Evolutionary conservation across 2,329 filamentous ascomycete genomes (phyloP), one percentile per base, ranked within the genome.

Genomic region (Phyllosticta paracitricarpa): DNA sequence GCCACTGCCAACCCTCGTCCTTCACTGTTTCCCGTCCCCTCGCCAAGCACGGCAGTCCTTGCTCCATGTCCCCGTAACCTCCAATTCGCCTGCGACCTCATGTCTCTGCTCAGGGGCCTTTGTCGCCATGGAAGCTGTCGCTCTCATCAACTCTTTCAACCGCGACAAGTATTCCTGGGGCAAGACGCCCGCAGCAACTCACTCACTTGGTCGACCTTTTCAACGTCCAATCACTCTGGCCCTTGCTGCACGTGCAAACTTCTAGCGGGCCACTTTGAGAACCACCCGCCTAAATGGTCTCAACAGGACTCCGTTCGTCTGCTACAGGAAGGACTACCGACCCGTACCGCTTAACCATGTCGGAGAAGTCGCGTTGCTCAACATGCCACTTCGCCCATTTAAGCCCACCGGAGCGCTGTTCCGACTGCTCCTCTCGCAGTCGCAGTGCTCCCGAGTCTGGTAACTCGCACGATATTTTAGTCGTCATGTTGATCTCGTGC

Each of bases 401-500:
- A 48, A 48, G 14, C 40, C 14, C 10, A 2, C 8, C 33, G 33
- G 33, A 40, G 33, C 33, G 33, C 33, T 40, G 33, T 10, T 40
- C 40, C 40, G 40, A 48, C 40, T 17, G 40, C 40, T n/a, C 40
- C 14, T 48, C 40, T 48, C 40, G 40, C 14, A n/a, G 40, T 48
- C 40, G 40, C 40, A 48, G 40, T 17, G 40, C 40, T 48, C 17
- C 40, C 17, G 40, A 19, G n/a, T 48, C 40, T n/a, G 6, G 28
- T 30, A 48, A 6, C 3, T 48, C 40, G 40, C 40, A n/a, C n/a
- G 40, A 48, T n/a, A 17, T 48, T n/a, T 17, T 48, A 6, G 19
- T 61, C 58, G 54, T 54, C 25, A 61, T 61, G 58, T 14, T 57
- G 26, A 51, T 51, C 51, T 48, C n/a, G n/a, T 51, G 56, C n/a